phyloP scores from a whole-genome alignment of 1,284 basidiomycete species.

The Sanghuangporus sanghuang region DNA sequence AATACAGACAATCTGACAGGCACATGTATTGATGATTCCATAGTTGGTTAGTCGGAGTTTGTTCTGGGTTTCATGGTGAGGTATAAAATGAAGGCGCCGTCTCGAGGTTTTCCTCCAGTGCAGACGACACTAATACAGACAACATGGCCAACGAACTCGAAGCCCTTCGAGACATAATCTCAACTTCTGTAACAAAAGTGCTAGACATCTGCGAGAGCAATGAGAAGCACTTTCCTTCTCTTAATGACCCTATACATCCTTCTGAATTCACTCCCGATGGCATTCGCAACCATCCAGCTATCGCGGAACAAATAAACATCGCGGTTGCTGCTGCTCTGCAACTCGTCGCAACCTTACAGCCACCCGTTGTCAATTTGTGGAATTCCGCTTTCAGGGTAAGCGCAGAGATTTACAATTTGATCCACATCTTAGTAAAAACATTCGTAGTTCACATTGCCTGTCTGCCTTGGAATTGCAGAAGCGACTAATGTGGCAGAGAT shows the following conservation, averaged over 20 bases:
- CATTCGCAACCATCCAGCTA: constrained; percentile 21
- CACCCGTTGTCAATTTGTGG: constrained; percentile 23
- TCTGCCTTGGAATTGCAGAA: constrained; percentile 26
- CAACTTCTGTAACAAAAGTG: constrained; percentile 5
- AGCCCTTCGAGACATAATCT: constrained; percentile 12
- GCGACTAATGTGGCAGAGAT: constrained; percentile 33
- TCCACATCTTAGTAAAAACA: background rate
- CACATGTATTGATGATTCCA: too few relatives aligned
- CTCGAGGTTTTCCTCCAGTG: background rate
- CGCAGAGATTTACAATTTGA: background rate
- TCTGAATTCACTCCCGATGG: constrained; percentile 14
- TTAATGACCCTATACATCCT: constrained; percentile 1
- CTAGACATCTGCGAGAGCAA: constrained; percentile 7
- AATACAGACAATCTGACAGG: too few relatives aligned
- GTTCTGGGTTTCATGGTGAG: too few relatives aligned
- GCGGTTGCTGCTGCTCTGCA: constrained; percentile 34
- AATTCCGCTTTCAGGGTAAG: constrained; percentile 6
- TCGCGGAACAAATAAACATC: constrained; percentile 28
- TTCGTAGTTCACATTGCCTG: constrained; percentile 15
- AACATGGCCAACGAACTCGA: constrained; percentile 5
- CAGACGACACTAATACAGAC: background rate
- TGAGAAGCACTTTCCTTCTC: constrained; percentile 4
- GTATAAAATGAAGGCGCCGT: too few relatives aligned
- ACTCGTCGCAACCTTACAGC: constrained; percentile 30
- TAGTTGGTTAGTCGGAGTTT: too few relatives aligned